Conservation (phyloP, 2,329 filamentous ascomycete species). For the Helotiales sp. region DNA sequence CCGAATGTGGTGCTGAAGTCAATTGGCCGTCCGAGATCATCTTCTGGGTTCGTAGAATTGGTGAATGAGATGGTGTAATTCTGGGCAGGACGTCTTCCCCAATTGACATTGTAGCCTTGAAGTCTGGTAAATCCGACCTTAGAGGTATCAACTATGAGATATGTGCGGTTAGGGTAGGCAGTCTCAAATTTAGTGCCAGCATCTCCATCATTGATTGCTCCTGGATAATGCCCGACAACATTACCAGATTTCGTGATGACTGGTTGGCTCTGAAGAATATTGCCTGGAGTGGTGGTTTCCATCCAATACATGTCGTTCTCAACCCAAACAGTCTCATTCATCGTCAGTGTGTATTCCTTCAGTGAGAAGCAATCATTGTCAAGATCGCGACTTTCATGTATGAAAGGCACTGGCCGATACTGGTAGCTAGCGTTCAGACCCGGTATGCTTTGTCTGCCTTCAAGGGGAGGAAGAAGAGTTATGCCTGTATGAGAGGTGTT, state of each 20-base stretch:
- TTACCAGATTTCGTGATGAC: constrained; percentile 45
- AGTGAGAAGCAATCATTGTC: constrained; percentile 36
- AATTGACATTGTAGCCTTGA: constrained; percentile 55
- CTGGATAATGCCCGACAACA: constrained; percentile 63
- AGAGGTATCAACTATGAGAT: constrained; percentile 48
- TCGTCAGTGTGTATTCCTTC: constrained; percentile 40
- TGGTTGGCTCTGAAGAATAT: constrained; percentile 60
- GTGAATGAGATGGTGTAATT: constrained; percentile 53
- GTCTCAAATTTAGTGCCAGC: constrained; percentile 67
- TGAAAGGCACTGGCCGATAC: constrained; percentile 35
- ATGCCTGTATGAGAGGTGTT: constrained; percentile 53
- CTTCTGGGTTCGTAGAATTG: constrained; percentile 28
- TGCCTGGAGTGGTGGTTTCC: constrained; percentile 48
- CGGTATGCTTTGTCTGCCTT: too few relatives aligned
- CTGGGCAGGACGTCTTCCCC: constrained; percentile 53
- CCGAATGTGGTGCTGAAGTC: background rate
- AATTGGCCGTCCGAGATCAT: background rate
- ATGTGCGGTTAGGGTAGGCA: constrained; percentile 46
- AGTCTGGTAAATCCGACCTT: constrained; percentile 39
- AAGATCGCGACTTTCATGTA: constrained; percentile 46
- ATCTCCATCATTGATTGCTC: constrained; percentile 63
- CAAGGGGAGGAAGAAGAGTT: constrained; percentile 44
- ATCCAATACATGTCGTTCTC: constrained; percentile 54
- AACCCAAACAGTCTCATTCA: constrained; percentile 49
- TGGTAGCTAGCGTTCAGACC: constrained; percentile 11